Evolutionary conservation across 306 rosid genomes (phyloP).

Genomic region (Vigna reflexopilosa): DNA sequence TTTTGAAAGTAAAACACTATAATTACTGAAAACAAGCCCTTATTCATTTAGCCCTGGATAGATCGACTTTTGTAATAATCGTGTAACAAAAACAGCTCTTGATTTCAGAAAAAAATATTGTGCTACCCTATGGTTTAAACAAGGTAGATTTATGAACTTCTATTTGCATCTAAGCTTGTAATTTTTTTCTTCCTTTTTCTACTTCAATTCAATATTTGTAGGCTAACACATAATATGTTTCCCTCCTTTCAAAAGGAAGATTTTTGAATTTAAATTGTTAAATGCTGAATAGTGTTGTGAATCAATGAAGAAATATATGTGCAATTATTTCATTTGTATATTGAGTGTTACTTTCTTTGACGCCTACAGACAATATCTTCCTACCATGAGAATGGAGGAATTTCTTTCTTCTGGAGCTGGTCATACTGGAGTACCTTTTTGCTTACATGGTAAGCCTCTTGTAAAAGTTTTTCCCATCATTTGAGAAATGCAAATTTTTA

Average conservation of each 20-base stretch:
- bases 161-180: not conserved
- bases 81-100: not conserved
- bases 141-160: not conserved
- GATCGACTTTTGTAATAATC: not conserved
- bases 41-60: not conserved
- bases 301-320: slow-evolving; percentile 31
- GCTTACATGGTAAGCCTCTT: slow-evolving; percentile 75
- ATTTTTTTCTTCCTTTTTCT: not conserved
- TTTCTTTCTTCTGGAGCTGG: slow-evolving; percentile 99
- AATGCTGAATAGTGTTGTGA: not conserved
- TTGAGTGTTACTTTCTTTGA: slow-evolving; percentile 35
- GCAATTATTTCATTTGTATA: slow-evolving; percentile 15
- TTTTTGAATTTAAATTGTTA: slow-evolving; percentile 13
- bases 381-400: slow-evolving; percentile 68
- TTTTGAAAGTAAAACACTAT: not conserved
- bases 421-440: slow-evolving; percentile 96
- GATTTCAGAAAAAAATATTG: slow-evolving; percentile 2
- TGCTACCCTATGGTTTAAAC: slow-evolving; percentile 11
- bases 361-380: slow-evolving; percentile 66
- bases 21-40: not conserved
- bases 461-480: slow-evolving; percentile 37
- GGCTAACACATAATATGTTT: not conserved
- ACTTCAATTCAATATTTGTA: not conserved
- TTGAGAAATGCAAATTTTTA: not conserved
- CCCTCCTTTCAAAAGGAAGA: not conserved